phyloP scores from a whole-genome alignment of 495 filamentous ascomycete species.

The Wilcoxina mikolae region DNA sequence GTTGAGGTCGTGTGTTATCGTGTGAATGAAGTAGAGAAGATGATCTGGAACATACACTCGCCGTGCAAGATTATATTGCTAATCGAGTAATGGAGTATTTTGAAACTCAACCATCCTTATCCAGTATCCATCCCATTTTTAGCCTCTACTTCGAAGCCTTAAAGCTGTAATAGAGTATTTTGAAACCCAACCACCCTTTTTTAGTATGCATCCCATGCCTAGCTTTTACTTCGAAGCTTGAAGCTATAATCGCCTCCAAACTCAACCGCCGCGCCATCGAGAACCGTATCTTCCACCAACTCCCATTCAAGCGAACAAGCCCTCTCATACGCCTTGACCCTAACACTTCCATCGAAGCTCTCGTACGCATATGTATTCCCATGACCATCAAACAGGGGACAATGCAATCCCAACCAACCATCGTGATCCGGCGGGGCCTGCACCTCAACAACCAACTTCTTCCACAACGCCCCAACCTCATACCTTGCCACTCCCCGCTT shows the following conservation, averaged over 20 bases:
- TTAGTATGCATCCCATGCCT: too few species aligned
- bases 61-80: too few species aligned
- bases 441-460: conserved; percentile 29
- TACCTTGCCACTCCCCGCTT: conserved; percentile 22
- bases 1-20: too few species aligned
- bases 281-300: conserved; percentile 26
- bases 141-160: background rate
- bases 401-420: conserved; percentile 31
- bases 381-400: conserved; percentile 33
- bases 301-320: conserved; percentile 29
- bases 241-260: conserved; percentile 33
- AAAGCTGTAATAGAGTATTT: too few species aligned
- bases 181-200: too few species aligned
- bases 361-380: conserved; percentile 31
- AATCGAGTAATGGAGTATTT: too few species aligned
- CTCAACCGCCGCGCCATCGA: conserved; percentile 33
- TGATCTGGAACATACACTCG: too few species aligned
- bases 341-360: conserved; percentile 32
- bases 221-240: background rate
- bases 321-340: conserved; percentile 29
- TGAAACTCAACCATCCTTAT: too few species aligned
- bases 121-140: too few species aligned
- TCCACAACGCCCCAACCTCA: conserved; percentile 24
- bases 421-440: conserved; percentile 25
- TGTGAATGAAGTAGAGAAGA: too few species aligned